Evolutionary conservation across 305 asterid genomes (phyloP).

Genomic region (Salvia sclarea): DNA sequence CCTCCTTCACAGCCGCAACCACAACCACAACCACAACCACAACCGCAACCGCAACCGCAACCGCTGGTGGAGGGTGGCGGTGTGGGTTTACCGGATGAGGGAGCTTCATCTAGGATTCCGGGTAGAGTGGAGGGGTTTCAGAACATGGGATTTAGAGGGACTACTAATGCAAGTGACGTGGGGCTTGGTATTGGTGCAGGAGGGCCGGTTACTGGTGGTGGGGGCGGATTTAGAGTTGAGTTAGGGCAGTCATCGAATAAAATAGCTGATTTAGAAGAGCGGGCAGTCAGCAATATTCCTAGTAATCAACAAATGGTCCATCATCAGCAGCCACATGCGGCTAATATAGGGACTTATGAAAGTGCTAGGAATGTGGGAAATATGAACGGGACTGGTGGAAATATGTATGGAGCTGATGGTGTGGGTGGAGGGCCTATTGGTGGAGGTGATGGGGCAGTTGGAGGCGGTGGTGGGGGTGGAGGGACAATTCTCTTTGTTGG

Average conservation of each 20-base stretch:
- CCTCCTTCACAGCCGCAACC: slow-evolving; percentile 30
- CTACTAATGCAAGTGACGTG: slow-evolving; percentile 21
- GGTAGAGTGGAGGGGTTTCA: slow-evolving; percentile 49
- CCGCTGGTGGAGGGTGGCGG: slow-evolving; percentile 40
- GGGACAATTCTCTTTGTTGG: slow-evolving; percentile 85
- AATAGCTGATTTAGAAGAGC: slow-evolving; percentile 41
- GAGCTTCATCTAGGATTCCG: slow-evolving; percentile 38
- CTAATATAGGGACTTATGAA: slow-evolving; percentile 32
- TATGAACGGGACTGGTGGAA: slow-evolving; percentile 43
- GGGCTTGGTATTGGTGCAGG: slow-evolving; percentile 49
- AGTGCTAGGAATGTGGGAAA: slow-evolving; percentile 41
- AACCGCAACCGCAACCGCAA: slow-evolving; percentile 31
- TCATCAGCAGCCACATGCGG: slow-evolving; percentile 41
- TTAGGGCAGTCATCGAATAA: slow-evolving; percentile 46
- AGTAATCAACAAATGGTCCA: slow-evolving; percentile 44
- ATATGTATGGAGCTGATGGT: slow-evolving; percentile 43
- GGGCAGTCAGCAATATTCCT: slow-evolving; percentile 33
- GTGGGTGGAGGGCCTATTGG: slow-evolving; percentile 39
- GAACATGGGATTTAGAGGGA: slow-evolving; percentile 46
- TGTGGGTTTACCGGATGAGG: slow-evolving; percentile 38
- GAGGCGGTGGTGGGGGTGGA: slow-evolving; percentile 47
- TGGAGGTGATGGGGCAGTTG: slow-evolving; percentile 40
- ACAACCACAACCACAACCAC: slow-evolving; percentile 32
- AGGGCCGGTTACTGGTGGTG: slow-evolving; percentile 38
- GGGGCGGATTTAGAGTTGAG: slow-evolving; percentile 59